Base-by-base conservation (phyloP, 352 stramenopile genomes). In the Phytophthora citrophthora region DNA sequence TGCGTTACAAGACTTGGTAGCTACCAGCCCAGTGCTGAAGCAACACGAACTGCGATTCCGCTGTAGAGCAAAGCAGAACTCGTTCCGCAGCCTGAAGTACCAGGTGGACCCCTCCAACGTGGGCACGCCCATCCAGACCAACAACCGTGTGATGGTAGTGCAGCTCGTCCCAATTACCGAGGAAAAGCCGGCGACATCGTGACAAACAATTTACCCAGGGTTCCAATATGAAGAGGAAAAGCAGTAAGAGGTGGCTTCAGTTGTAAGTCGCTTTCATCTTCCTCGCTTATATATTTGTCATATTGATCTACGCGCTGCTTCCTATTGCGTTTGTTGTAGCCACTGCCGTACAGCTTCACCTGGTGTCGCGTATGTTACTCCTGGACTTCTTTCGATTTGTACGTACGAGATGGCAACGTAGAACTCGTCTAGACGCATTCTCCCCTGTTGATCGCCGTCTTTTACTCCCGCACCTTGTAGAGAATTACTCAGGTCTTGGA, bases 321-420 rank as follows among this genome's bases (percentile, higher is more conserved):
- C 12, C 51, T 86, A 86, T 63, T 88, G 76, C 23, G 73, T 88
- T 70, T 92, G 79, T 43, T 90, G 78, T 63, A 94, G 89, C 85
- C 83, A 90, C 44, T 89, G 66, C 4, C 79, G 69, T 13, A 92
- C 68, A 36, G 82, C 79, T 58, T 93, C 83, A 13, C 83, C 81
- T 31, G 77, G 68, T 41, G 57, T 86, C 8, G 67, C 27, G 60
- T 85, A 83, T 26, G 57, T 41, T 45, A 46, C 64, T 5, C 36
- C 61, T 32, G 56, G 67, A 64, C 60, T 79, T 18, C 71, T 63
- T 45, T 83, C 72, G 13, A 65, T 61, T 29, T 93, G 83, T 29
- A 90, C 47, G 53, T 81, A 78, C 24, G 81, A 76, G 13, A 94
- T 79, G 5, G 76, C 81, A 24, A 88, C 57, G 67, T 91, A 94